Conservation (phyloP, 257 asterid species). For the Coffea canephora region DNA sequence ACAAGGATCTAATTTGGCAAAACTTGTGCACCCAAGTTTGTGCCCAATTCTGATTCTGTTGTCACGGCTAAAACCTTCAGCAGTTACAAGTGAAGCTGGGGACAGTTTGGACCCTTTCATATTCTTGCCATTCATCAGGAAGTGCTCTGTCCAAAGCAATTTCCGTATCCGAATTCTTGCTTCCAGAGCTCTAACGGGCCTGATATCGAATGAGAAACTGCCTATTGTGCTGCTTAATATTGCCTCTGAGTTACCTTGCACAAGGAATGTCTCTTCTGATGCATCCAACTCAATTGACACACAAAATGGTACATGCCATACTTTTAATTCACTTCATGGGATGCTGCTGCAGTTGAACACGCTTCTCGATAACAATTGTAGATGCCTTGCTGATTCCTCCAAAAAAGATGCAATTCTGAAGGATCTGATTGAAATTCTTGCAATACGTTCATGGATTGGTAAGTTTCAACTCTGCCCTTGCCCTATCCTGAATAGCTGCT, state of each 20-base stretch:
- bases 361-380: conserved; percentile 74
- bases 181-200: conserved; percentile 77
- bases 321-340: conserved; percentile 84
- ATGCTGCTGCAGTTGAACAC: conserved; percentile 75
- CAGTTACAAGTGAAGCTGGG: conserved; percentile 70
- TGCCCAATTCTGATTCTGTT: conserved; percentile 86
- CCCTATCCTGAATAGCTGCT: conserved; percentile 67
- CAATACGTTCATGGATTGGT: conserved; percentile 69
- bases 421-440: conserved; percentile 54
- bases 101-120: conserved; percentile 78
- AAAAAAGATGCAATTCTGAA: conserved; percentile 56
- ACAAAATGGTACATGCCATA: conserved; percentile 24
- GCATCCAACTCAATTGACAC: conserved; percentile 23
- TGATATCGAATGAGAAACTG: conserved; percentile 79
- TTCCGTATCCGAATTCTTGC: conserved; percentile 83
- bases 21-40: conserved; percentile 85
- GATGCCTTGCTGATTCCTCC: conserved; percentile 63
- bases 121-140: conserved; percentile 84
- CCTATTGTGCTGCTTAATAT: conserved; percentile 56
- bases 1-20: conserved; percentile 57
- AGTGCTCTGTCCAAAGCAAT: conserved; percentile 82
- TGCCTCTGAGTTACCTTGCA: conserved; percentile 68
- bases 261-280: conserved; percentile 21
- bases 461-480: conserved; percentile 63
- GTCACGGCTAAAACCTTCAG: conserved; percentile 88